These are phyloP conservation scores for Dichotomopilus funicola DNA, from an alignment of 2,329 filamentous ascomycete genomes.

Conservation along the genomic window DNA sequence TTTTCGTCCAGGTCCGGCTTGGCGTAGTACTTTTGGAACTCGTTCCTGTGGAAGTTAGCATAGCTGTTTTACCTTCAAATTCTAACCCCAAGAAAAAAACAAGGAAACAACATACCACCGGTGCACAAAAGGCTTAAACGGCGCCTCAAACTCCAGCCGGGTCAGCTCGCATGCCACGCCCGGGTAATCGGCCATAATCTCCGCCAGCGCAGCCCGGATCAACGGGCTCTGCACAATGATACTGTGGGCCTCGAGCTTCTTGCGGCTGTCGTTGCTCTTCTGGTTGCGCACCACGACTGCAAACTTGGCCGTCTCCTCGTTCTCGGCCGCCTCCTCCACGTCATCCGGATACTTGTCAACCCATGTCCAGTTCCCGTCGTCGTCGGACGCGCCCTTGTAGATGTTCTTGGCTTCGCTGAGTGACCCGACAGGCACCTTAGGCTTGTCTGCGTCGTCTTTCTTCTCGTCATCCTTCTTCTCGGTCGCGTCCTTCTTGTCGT, in stretches of 20 bases:
- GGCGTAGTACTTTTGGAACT: constrained; percentile 37
- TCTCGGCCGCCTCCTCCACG: constrained; percentile 51
- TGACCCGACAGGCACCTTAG: constrained; percentile 28
- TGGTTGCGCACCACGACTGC: constrained; percentile 54
- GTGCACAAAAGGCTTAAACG: constrained; percentile 60
- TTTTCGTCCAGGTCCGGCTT: constrained; percentile 36
- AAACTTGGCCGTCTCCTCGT: constrained; percentile 54
- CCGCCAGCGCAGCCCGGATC: constrained; percentile 49
- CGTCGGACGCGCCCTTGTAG: constrained; percentile 39
- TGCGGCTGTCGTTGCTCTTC: constrained; percentile 51
- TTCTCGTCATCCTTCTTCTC: constrained; percentile 2
- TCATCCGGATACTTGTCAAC: constrained; percentile 49
- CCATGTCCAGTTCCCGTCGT: constrained; percentile 47
- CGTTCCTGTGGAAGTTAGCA: constrained; percentile 28
- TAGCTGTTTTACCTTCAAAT: not conserved
- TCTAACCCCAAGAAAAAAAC: not conserved
- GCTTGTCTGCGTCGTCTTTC: constrained; percentile 24
- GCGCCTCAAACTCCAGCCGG: constrained; percentile 53
- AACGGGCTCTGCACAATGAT: constrained; percentile 58
- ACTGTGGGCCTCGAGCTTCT: constrained; percentile 54
- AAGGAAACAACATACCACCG: constrained; percentile 38
- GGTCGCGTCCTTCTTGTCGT: not conserved
- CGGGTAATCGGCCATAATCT: constrained; percentile 51
- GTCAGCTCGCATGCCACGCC: constrained; percentile 53
- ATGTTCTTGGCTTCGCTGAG: constrained; percentile 37